Evolutionary conservation across 225 moss, liverwort and hornwort genomes (phyloP), one percentile per base, ranked within the genome.

Genomic region (Sphagnum contortum): DNA sequence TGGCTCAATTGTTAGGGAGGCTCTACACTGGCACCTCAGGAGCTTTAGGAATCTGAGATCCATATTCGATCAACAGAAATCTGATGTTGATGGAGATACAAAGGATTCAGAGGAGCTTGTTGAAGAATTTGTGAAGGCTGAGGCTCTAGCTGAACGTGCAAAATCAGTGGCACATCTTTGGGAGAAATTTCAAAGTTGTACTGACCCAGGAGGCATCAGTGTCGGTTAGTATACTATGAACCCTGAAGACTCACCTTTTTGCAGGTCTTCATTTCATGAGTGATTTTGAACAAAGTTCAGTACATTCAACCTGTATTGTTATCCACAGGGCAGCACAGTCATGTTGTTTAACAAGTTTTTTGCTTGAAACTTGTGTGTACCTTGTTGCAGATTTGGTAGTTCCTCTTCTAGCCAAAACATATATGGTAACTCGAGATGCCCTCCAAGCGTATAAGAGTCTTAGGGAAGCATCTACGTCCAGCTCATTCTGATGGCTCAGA

Each of bases 1-100:
- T 49, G 87, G 90, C 53, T 79, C 81, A 47, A 63, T 85, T 7
- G 49, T 71, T 56, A 63, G 90, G 68, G 80, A 84, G 64, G 72
- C 87, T 11, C 55, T 90, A 11, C 64, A 82, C 12, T 70, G 68
- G 69, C 76, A 76, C 54, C 63, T 86, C 29, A 64, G 29, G 29
- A 29, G 29, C 29, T 29, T 29, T 29, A 5, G 11, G 6, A 47
- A 48, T 50, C 48, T 10, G 49, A 64, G 49, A 7, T 13, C 12
- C 58, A 45, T 59, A 60, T 66, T 60, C 62, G 9, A 55, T 53
- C 66, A 50, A 66, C 51, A 50, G 29, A 60, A 71, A 61, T 68
- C 68, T 54, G 63, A 57, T 49, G 63, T 48, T 62, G 58, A 45
- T 72, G 71, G 54, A 57, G 66, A 61, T 63, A 55, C 57, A 49